A percentile compares a stretch with the other conserved stretches of the same genome.
Conservation (phyloP, 2,329 filamentous ascomycete species). For the Aspergillus oerlinghausenensis region DNA sequence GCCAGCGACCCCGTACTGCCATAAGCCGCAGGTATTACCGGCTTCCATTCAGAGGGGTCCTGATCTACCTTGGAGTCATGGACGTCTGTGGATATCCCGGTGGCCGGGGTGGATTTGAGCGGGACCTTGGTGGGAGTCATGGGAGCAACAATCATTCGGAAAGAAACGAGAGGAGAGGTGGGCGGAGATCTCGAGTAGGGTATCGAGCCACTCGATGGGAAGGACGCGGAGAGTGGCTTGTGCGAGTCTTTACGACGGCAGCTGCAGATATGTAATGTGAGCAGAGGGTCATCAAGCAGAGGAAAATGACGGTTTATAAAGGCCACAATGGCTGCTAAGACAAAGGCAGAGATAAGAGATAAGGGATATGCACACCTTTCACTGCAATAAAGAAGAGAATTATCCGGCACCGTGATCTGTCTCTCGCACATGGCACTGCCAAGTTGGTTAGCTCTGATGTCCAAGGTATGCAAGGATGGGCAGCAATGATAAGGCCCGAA, state of each 20-base stretch:
- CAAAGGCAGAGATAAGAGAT: conserved; percentile 10
- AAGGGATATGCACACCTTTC: conserved; percentile 49
- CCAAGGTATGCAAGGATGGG: conserved; percentile 18
- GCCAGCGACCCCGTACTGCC: conserved; percentile 17
- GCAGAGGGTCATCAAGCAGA: conserved; percentile 4
- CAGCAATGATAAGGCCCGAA: conserved; percentile 5
- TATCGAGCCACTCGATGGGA: conserved; percentile 27
- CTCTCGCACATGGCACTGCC: conserved; percentile 60
- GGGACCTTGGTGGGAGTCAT: conserved; percentile 32
- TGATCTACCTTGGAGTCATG: conserved; percentile 42
- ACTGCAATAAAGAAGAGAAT: conserved; percentile 60
- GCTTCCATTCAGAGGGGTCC: conserved; percentile 49
- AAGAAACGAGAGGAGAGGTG: conserved; percentile 32
- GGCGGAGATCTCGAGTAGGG: conserved; percentile 25
- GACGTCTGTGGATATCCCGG: conserved; percentile 37
- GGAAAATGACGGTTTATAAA: conserved; percentile 3
- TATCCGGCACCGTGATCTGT: conserved; percentile 59
- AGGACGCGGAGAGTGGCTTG: conserved; percentile 41
- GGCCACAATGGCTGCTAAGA: background rate
- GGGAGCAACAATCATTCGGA: conserved; percentile 33
- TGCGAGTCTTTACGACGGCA: conserved; percentile 45
- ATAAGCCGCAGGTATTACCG: conserved; percentile 32
- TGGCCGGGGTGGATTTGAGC: conserved; percentile 16
- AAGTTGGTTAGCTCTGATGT: conserved; percentile 23
- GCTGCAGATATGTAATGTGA: conserved; percentile 21